Evolutionary conservation across 2,329 filamentous ascomycete species (phyloP), one percentile per base, ranked within the genome.

Genomic region (Fusarium compactum): DNA sequence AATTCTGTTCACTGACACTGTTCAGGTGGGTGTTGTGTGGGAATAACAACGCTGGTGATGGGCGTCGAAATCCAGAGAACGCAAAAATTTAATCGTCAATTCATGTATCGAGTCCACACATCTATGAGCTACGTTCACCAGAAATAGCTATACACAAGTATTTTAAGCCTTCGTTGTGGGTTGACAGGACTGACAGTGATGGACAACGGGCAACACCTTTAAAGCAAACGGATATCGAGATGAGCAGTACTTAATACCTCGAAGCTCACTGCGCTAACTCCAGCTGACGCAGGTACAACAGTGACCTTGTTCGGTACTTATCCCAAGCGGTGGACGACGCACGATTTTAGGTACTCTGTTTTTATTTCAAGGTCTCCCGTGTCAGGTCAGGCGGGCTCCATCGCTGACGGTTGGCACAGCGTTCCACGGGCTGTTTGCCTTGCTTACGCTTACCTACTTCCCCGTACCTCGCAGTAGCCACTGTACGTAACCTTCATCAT

Each of bases 341-440:
- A 8, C 6, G 8, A 7, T 4, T 8, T 10, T 14, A 38, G 14
- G 47, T 51, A 51, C n/a, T 10, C 2, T 15, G 4, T 34, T 30
- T 8, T 11, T 14, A 27, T 20, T 16, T 5, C 5, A 6, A 62
- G 24, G 62, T 40, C 27, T 34, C 40, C 22, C 45, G 5, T 55
- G 56, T 27, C 47, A 67, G 44, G 34, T 46, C 24, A 16, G 18
- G 27, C 32, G 27, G 48, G 65, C 68, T 58, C 65, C 67, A 62
- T 74, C 44, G 67, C 67, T 74, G 70, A 73, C 60, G 53, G 70
- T 27, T 29, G 46, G 27, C 45, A 38, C 34, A 38, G 34, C 34
- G 34, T 38, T n/a, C 18, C 34, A 38, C 34, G 11, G 34, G 58
- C 51, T 44, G n/a, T 51, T 62, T 52, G 54, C 55, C 51, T 62